Percentiles rank a stretch among this genome's conserved stretches.
Conservation (phyloP, 140 eudicot genomes). For the Eryngium alpinum region DNA sequence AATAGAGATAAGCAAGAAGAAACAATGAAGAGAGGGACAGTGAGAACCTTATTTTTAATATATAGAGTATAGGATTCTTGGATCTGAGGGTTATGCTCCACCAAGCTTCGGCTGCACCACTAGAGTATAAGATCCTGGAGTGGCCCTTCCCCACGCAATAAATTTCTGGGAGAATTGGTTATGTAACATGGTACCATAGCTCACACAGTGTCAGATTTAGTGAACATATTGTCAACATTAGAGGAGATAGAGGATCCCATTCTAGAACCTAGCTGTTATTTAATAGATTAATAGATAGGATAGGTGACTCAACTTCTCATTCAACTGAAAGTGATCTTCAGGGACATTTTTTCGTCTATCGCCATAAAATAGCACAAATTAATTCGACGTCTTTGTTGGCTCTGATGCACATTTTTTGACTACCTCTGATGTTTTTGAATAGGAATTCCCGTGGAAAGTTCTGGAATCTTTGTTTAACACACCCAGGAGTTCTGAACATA, state of each 20-base stretch:
- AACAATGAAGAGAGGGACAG: no score
- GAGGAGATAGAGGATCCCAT: conserved; percentile 33
- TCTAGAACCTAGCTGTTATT: conserved; percentile 39
- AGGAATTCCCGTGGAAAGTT: conserved; percentile 64
- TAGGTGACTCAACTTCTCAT: conserved; percentile 61
- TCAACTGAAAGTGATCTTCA: conserved; percentile 55
- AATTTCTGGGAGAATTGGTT: no score
- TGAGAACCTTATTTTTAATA: no score
- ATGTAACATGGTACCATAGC: no score
- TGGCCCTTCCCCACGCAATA: no score
- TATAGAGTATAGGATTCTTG: no score
- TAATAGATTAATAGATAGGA: conserved; percentile 59
- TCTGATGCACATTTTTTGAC: conserved; percentile 25
- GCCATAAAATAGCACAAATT: conserved; percentile 51
- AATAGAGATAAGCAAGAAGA: no score
- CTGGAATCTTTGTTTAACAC: conserved; percentile 69
- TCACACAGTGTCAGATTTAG: conserved; percentile 20
- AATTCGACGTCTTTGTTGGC: conserved; percentile 41
- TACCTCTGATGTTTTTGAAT: conserved; percentile 27
- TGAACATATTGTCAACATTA: conserved; percentile 16
- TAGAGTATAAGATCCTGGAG: no score
- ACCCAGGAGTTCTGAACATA: conserved; percentile 65
- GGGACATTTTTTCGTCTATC: conserved; percentile 27
- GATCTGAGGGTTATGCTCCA: no score
- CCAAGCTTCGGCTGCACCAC: no score